A percentile compares a stretch with the other conserved stretches of the same genome.
Conservation (phyloP, 306 rosid genomes). For the peach (Prunus persica) region DNA sequence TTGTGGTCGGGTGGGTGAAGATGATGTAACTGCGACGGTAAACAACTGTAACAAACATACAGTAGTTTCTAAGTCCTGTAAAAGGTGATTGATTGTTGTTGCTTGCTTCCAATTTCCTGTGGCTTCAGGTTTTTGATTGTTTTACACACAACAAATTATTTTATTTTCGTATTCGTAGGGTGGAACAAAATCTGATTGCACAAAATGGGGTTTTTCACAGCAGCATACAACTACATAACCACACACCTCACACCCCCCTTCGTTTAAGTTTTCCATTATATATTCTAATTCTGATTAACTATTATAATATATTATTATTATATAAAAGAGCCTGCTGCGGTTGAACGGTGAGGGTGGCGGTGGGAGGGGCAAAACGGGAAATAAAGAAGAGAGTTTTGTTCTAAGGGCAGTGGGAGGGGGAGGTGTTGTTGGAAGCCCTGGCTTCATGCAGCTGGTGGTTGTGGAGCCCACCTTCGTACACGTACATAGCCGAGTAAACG, state of each 20-base stretch:
- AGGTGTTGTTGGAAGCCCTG: constrained; percentile 31
- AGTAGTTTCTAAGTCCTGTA: not conserved
- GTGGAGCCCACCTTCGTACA: constrained; percentile 6
- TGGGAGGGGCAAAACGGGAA: not conserved
- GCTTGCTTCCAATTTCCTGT: not conserved
- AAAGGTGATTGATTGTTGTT: not conserved
- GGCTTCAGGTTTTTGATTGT: not conserved
- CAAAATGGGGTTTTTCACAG: not conserved
- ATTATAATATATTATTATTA: no score
- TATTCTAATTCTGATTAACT: not conserved
- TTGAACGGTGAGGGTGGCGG: not conserved
- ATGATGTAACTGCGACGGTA: not conserved
- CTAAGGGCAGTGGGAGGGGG: constrained; percentile 14
- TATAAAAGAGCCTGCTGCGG: not conserved
- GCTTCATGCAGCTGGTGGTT: constrained; percentile 18
- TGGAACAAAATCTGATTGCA: not conserved
- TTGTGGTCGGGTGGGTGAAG: not conserved
- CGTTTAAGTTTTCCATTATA: no score
- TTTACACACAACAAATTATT: not conserved
- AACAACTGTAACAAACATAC: not conserved
- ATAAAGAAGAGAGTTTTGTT: not conserved
- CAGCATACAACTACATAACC: not conserved
- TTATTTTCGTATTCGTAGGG: not conserved
- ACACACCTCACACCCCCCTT: no score
- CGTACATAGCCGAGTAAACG: not conserved